Conservation (phyloP, 495 filamentous ascomycete species). For the Darksidea phi region DNA sequence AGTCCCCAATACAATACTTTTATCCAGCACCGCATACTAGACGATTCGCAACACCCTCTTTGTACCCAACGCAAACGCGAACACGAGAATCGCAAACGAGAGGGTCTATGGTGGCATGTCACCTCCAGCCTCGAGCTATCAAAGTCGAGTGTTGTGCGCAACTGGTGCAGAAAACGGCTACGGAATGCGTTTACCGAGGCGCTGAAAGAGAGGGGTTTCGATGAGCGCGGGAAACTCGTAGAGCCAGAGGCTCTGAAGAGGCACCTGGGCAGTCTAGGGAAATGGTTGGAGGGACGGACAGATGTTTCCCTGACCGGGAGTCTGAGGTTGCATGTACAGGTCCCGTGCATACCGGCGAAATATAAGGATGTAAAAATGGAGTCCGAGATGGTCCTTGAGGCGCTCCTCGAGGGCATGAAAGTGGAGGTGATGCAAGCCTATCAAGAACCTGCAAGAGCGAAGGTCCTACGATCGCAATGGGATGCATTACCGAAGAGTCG, state of each 20-base stretch:
- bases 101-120: conserved; percentile 42
- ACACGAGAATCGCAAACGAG: conserved; percentile 17
- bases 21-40: conserved; percentile 9
- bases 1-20: conserved; percentile 13
- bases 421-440: neutral
- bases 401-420: neutral
- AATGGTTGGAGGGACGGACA: neutral
- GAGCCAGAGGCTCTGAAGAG: neutral
- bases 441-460: neutral
- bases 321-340: conserved; percentile 7
- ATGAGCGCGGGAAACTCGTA: conserved; percentile 24
- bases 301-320: conserved; percentile 5
- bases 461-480: neutral
- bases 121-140: conserved; percentile 32
- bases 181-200: conserved; percentile 55
- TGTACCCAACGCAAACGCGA: conserved; percentile 3
- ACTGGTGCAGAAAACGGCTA: conserved; percentile 51
- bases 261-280: neutral
- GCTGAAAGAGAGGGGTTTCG: conserved; percentile 47
- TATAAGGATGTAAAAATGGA: conserved; percentile 14
- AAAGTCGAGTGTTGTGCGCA: conserved; percentile 54
- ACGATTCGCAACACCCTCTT: conserved; percentile 36
- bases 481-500: neutral
- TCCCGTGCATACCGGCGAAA: conserved; percentile 1
- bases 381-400: conserved; percentile 9